phyloP scores from a whole-genome alignment of 2,329 filamentous ascomycete species.

The Cladosporium phlei region DNA sequence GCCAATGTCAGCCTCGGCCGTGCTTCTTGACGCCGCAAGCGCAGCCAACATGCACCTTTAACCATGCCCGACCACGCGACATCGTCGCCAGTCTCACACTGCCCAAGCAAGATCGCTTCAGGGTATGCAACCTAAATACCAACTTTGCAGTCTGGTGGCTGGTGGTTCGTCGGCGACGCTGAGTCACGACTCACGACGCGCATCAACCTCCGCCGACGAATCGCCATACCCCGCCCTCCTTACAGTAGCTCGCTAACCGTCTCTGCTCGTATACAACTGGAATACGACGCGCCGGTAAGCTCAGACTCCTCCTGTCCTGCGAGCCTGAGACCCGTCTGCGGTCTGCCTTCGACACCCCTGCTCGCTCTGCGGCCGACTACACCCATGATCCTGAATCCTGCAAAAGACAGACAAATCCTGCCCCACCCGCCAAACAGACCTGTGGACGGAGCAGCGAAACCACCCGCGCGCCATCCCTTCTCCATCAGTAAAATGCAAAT shows the following conservation, averaged over 20 bases:
- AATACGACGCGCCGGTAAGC: constrained; percentile 2
- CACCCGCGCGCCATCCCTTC: background rate
- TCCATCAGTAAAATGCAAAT: constrained; percentile 7
- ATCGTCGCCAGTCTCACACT: background rate
- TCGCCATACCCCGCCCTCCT: constrained; percentile 10
- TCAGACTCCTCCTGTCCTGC: background rate
- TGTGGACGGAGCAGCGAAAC: background rate
- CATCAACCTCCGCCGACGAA: background rate
- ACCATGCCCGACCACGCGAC: constrained; percentile 3
- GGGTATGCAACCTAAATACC: constrained; percentile 2
- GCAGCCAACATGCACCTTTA: constrained; percentile 7
- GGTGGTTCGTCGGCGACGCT: background rate
- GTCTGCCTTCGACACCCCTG: background rate
- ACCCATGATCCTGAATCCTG: background rate
- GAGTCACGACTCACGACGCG: background rate
- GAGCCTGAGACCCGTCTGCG: background rate
- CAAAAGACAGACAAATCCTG: background rate
- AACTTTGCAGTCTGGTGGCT: constrained; percentile 1
- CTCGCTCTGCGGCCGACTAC: background rate
- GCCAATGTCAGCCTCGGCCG: no score
- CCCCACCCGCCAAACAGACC: background rate
- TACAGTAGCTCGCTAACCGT: constrained; percentile 1
- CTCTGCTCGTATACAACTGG: constrained; percentile 3
- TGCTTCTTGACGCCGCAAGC: constrained; percentile 10
- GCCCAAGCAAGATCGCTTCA: constrained; percentile 5